Base-by-base conservation (phyloP, 495 filamentous ascomycete genomes). In the Lepraria neglecta region DNA sequence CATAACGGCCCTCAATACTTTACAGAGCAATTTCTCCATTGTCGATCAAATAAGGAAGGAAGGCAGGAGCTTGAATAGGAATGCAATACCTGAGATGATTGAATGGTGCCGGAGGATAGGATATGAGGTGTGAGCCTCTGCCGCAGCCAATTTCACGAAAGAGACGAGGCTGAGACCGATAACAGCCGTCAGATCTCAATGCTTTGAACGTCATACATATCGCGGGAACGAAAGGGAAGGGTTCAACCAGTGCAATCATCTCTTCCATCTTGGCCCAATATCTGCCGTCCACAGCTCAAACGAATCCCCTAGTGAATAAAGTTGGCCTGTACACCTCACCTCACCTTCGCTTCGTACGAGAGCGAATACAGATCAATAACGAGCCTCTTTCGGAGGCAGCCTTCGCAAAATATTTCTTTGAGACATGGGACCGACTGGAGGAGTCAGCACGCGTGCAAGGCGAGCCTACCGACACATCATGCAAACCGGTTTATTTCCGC, bases 211-310 rank as follows among this genome's bases (percentile, higher is more conserved):
- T 84, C 35, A 75, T 95, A 14, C 92, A 97, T 68, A 85, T 97
- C 24, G 87, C 91, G 14, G 92, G 92, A 44, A 96, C 91, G 14
- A 97, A 97, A 76, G 92, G 92, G 61, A 97, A 97, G 75, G 92
- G 92, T 43, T 87, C 84, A 58, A 89, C 86, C 15, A 88, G 85
- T 66, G 84, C 87, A 47, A 89, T 88, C 64, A 77, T 79, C 59
- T 77, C 78, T 56, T 84, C 80, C 6, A 80, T 86, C 53, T 74
- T 88, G 6, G 71, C 78, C 6, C 83, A 87, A 65, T 87, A 86
- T 63, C 74, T 40, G 3, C 73, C 51, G 7, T 43, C 67, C 12
- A 58, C 74, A 7, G 80, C 67, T 56, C 74, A 58, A 65, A 73
- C 56, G 71, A 76, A 67, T 69, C 78, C 61, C 44, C 64, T 61